Conservation (phyloP, 2,329 filamentous ascomycete species). For the Ascochyta viciae-villosae region DNA sequence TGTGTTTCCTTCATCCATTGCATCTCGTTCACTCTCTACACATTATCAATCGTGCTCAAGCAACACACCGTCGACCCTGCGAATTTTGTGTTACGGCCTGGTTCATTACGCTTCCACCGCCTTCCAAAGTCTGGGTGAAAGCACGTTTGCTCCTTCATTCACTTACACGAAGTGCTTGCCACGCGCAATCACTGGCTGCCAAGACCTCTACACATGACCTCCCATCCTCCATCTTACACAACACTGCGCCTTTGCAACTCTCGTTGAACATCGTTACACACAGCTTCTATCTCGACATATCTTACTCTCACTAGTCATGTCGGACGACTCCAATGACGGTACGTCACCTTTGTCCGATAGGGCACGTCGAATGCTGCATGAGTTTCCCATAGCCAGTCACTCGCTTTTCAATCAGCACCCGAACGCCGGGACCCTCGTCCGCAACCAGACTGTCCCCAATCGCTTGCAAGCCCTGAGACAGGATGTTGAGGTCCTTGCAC, state of each 20-base stretch:
- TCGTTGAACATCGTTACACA: background rate
- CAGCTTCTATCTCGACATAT: background rate
- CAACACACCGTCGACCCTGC: background rate
- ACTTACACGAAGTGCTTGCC: background rate
- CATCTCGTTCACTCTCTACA: too few relatives aligned
- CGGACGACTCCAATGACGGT: constrained; percentile 3
- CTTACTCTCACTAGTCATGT: constrained; percentile 19
- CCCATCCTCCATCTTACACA: background rate
- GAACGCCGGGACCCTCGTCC: background rate
- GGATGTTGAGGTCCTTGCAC: background rate
- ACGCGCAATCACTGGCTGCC: background rate
- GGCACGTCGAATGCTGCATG: background rate
- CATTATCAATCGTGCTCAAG: too few relatives aligned
- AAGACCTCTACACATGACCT: background rate
- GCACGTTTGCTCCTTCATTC: background rate
- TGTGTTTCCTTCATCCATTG: too few relatives aligned
- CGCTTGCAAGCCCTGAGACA: background rate
- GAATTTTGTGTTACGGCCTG: background rate
- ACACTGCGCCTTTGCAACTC: background rate
- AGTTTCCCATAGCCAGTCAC: background rate
- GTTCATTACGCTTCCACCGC: background rate
- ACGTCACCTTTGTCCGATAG: background rate
- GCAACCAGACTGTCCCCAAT: background rate
- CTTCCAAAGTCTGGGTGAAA: background rate
- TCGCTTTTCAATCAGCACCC: background rate